Evolutionary conservation across 306 rosid genomes (phyloP), one percentile per base, ranked within the genome.

Genomic region (Parietaria judaica): DNA sequence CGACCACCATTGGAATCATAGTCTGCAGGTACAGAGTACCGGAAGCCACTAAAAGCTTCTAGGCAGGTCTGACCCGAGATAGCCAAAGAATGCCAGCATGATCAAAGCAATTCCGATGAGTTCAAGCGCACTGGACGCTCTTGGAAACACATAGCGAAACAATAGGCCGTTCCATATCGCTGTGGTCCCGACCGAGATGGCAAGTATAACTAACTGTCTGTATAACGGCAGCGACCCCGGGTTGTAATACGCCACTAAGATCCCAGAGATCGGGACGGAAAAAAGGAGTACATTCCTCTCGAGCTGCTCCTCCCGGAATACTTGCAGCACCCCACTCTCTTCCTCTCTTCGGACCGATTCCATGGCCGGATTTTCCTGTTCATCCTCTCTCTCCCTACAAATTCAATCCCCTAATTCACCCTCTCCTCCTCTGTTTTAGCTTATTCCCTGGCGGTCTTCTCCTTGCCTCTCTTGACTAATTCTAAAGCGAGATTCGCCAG

Each of bases 161-260:
- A 57, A 50, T 36, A 58, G 15, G 23, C 71, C 58, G 44, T 49
- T 57, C 43, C 64, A 67, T 3, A 58, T 36, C 3, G 56, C 56
- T 1, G 58, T 16, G 6, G 37, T 3, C 11, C 49, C 64, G 0
- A 47, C 14, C 1, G 57, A 57, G 50, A 67, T 36, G 5, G 23
- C 16, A 35, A 49, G n/a, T 8, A 5, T 37, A 1, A 15, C 58
- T 7, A 67, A 48, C 13, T 8, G 50, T 14, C 14, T 43, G 15
- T 15, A 15, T 5, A 60, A 8, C 3, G 65, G 23, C 11, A 12
- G 1, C 4, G 56, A 48, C 36, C 1, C 37, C 14, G 14, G 11
- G 14, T 34, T 41, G 0, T 31, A 1, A 11, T 53, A 14, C 5
- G 43, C 4, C 14, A 56, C 51, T 15, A 67, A 14, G 23, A 31